Conservation (phyloP, 768 basidiomycete genomes). For the Boletus coccyginus region DNA sequence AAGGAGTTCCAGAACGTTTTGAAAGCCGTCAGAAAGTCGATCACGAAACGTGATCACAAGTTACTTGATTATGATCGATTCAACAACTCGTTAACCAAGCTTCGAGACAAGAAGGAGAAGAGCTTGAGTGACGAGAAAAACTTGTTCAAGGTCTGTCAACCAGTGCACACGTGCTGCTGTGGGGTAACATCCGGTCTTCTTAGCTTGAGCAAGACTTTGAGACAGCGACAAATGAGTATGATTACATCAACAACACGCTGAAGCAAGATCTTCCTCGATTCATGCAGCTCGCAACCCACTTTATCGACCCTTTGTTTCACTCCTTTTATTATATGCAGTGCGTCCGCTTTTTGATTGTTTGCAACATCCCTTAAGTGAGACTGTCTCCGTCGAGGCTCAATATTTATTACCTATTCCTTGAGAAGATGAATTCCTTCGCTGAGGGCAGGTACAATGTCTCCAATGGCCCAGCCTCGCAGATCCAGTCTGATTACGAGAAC, state of each 20-base stretch:
- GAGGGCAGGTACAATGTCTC: conserved; percentile 74
- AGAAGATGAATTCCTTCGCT: conserved; percentile 88
- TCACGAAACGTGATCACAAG: conserved; percentile 98
- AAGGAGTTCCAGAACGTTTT: conserved; percentile 87
- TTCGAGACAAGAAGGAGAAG: conserved; percentile 99
- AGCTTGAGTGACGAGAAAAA: conserved; percentile 95
- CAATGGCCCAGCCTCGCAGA: conserved; percentile 63
- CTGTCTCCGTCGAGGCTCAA: conserved; percentile 59
- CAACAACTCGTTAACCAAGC: conserved; percentile 93
- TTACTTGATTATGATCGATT: conserved; percentile 92
- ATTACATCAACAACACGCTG: conserved; percentile 84
- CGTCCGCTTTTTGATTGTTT: conserved; percentile 33
- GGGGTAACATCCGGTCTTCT: background rate
- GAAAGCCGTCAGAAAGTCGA: conserved; percentile 89
- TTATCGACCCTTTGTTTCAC: conserved; percentile 97
- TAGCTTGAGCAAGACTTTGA: conserved; percentile 97
- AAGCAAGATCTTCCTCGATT: conserved; percentile 95
- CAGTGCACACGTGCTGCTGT: background rate
- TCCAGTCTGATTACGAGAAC: conserved; percentile 72
- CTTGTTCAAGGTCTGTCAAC: conserved; percentile 74
- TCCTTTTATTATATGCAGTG: conserved; percentile 99
- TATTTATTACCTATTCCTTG: conserved; percentile 90
- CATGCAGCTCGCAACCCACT: conserved; percentile 80
- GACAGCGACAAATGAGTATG: conserved; percentile 87
- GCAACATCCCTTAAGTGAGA: background rate